Conservation (phyloP, 208 protist genomes). For the Trypanosoma melophagium region DNA sequence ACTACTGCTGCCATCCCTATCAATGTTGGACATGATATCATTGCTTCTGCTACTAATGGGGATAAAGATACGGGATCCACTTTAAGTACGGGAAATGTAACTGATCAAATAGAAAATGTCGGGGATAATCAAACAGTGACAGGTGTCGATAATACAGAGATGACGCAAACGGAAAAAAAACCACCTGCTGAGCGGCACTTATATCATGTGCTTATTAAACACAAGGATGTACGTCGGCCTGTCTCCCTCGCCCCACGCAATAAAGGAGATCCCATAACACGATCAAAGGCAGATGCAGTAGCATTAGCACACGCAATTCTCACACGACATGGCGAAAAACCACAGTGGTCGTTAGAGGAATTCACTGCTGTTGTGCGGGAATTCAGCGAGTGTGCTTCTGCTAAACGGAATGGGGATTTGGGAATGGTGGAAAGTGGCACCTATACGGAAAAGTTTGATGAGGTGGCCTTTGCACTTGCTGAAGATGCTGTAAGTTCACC, state of each 20-base stretch:
- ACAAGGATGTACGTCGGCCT: conserved; percentile 81
- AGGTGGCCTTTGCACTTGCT: conserved; percentile 58
- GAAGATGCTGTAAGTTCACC: conserved; percentile 67
- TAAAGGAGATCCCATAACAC: conserved; percentile 80
- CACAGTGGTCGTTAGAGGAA: conserved; percentile 66
- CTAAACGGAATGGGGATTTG: conserved; percentile 71
- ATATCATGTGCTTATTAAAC: conserved; percentile 87
- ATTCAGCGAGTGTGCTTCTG: conserved; percentile 64
- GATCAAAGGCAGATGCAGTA: conserved; percentile 70
- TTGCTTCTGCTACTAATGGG: conserved; percentile 10
- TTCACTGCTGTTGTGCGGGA: conserved; percentile 58
- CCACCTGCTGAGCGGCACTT: conserved; percentile 40
- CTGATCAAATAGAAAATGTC: neutral
- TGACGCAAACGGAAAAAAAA: neutral
- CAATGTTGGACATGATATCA: neutral
- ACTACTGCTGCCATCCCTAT: conserved; percentile 8
- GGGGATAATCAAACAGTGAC: neutral
- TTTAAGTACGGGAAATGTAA: neutral
- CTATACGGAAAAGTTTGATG: conserved; percentile 74
- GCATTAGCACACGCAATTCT: conserved; percentile 62
- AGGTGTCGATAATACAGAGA: neutral
- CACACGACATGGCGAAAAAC: conserved; percentile 20
- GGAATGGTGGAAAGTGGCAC: conserved; percentile 70
- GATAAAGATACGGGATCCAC: neutral
- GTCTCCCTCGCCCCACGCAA: conserved; percentile 54